Evolutionary conservation across 805 yeast genomes (phyloP).

Genomic region (Cyberlindnera japonica): DNA sequence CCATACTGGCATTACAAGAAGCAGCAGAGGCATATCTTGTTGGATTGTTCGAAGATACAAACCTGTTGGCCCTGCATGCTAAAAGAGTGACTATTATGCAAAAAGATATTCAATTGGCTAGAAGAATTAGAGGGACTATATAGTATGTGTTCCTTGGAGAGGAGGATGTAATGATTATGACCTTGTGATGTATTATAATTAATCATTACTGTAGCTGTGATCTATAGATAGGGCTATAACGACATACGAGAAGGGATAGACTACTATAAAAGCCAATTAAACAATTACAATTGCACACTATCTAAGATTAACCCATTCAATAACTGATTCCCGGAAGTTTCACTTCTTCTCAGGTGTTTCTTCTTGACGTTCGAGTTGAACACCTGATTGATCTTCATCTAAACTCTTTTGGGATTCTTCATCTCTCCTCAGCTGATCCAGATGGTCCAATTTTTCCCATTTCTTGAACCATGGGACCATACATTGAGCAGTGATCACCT

Average conservation of each 20-base stretch:
- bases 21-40: conserved; percentile 77
- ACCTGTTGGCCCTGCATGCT: conserved; percentile 73
- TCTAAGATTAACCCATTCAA: too few relatives aligned
- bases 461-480: conserved; percentile 60
- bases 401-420: conserved; percentile 19
- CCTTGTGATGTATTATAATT: too few relatives aligned
- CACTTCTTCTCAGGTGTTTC: neutral
- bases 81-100: conserved; percentile 84
- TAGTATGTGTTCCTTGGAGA: too few relatives aligned
- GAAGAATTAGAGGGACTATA: conserved; percentile 61
- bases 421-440: conserved; percentile 13
- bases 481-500: conserved; percentile 76
- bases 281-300: too few relatives aligned
- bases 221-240: too few relatives aligned
- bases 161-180: too few relatives aligned
- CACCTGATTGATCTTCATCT: conserved; percentile 2
- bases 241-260: too few relatives aligned
- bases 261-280: too few relatives aligned
- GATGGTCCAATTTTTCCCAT: conserved; percentile 46
- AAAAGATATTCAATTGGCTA: conserved; percentile 74
- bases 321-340: too few relatives aligned
- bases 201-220: too few relatives aligned
- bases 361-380: neutral
- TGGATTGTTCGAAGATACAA: conserved; percentile 72
- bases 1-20: conserved; percentile 73